Base-by-base conservation (phyloP, 257 asterid species). In the Coffea eugenioides region DNA sequence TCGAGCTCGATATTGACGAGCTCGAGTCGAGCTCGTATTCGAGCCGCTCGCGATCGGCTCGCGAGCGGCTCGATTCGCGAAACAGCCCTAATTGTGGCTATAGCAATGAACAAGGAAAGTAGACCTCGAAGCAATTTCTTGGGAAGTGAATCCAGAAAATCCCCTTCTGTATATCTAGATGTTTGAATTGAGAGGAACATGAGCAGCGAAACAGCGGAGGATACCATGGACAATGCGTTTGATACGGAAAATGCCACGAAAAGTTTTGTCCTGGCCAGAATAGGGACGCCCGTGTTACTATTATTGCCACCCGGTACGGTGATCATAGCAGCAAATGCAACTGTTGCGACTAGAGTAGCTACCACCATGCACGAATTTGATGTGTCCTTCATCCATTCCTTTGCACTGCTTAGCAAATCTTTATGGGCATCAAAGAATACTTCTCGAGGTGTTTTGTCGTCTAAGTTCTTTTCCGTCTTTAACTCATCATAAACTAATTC, bases 331-430 rank as follows among this genome's bases (percentile, higher is more conserved):
- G 77, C 77, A 76, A 75, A 81, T 21, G 72, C 80, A 0, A 67
- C 36, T 1, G 83, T 74, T 8, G 61, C 62, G 2, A 67, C 57
- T 18, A 74, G 34, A 3, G 77, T 14, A 12, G 80, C 65, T 9
- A 65, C 80, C 11, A 69, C 12, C 52, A 69, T 69, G 73, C 84
- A 69, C 7, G 80, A 81, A 9, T 49, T 81, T 57, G 81, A 69
- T 46, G 77, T 61, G 2, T 34, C 78, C 73, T 76, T 81, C 56
- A 81, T n/a, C 80, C 77, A 75, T 62, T 20, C 15, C 23, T 75
- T 70, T 12, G 80, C 80, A 1, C 45, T 18, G 16, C 0, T 15
- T 0, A 75, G 18, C 20, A 81, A 69, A 9, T 16, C 6, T 5
- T 23, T 43, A 48, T 81, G 77, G 1, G 20, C 49, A 13, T 74